Evolutionary conservation across 768 basidiomycete genomes (phyloP).

Genomic region (Erythrobasidium yunnanense): DNA sequence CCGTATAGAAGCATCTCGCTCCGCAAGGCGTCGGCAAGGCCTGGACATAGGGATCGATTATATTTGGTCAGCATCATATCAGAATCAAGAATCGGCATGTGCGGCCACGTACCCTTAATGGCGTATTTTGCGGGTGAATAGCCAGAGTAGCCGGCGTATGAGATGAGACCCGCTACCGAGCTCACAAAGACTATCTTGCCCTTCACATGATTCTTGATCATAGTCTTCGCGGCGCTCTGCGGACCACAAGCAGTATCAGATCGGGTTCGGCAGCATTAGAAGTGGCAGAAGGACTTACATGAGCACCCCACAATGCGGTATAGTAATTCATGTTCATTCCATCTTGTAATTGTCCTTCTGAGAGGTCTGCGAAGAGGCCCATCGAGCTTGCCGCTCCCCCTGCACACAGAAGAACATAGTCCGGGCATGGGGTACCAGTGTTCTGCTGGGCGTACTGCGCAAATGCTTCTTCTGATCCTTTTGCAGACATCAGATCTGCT

Average conservation of each 20-base stretch:
- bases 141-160: slow-evolving; percentile 63
- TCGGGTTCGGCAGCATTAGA: background rate
- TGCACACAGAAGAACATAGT: slow-evolving; percentile 69
- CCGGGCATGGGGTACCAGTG: slow-evolving; percentile 52
- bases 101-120: slow-evolving; percentile 53
- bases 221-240: slow-evolving; percentile 59
- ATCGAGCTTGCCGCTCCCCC: slow-evolving; percentile 54
- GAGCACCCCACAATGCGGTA: slow-evolving; percentile 50
- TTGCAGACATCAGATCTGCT: slow-evolving; percentile 51
- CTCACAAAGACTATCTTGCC: slow-evolving; percentile 63
- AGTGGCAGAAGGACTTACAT: slow-evolving; percentile 45
- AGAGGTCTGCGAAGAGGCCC: slow-evolving; percentile 62
- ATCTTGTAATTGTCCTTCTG: slow-evolving; percentile 50
- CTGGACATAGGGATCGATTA: slow-evolving; percentile 42
- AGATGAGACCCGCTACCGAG: slow-evolving; percentile 61
- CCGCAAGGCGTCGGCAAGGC: slow-evolving; percentile 69
- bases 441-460: slow-evolving; percentile 50
- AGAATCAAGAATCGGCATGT: background rate
- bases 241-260: background rate
- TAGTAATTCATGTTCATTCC: slow-evolving; percentile 54
- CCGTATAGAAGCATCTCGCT: slow-evolving; percentile 68
- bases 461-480: slow-evolving; percentile 54
- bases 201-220: slow-evolving; percentile 51
- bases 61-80: background rate
- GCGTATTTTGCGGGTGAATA: slow-evolving; percentile 82